Percentiles rank a stretch among this genome's conserved stretches.
phyloP scores from a whole-genome alignment of 1,139 yeast species.

The Pichia terricola region DNA sequence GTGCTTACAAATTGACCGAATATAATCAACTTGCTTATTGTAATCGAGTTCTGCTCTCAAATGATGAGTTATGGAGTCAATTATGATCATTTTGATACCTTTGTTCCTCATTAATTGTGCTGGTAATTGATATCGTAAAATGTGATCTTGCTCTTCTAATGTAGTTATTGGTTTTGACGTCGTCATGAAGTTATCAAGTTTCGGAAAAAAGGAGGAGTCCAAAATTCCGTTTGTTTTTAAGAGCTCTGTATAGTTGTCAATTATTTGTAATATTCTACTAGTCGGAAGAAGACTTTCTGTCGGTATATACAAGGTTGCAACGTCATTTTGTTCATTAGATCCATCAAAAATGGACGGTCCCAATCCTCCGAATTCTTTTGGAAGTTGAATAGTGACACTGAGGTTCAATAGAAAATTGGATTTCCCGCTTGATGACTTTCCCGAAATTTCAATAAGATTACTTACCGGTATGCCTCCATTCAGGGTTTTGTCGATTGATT shows the following conservation, averaged over 20 bases:
- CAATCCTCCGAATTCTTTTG: conserved; percentile 37
- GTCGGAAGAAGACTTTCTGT: conserved; percentile 74
- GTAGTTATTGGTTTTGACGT: conserved; percentile 49
- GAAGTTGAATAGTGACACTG: conserved; percentile 46
- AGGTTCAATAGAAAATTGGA: conserved; percentile 67
- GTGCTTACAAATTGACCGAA: conserved; percentile 37
- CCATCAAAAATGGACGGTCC: conserved; percentile 23
- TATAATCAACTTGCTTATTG: conserved; percentile 33
- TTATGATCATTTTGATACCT: conserved; percentile 44
- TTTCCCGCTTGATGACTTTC: conserved; percentile 80
- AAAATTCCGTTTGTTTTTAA: conserved; percentile 24
- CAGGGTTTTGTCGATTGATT: conserved; percentile 42
- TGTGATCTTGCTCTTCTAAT: conserved; percentile 66
- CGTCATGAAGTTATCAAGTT: conserved; percentile 45
- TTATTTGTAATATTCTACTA: conserved; percentile 36
- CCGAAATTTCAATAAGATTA: conserved; percentile 68
- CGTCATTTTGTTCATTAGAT: neutral
- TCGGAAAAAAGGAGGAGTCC: conserved; percentile 21
- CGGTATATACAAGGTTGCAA: conserved; percentile 53
- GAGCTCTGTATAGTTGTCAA: conserved; percentile 25
- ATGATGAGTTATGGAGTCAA: conserved; percentile 87
- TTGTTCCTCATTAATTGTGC: conserved; percentile 34
- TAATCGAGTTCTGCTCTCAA: conserved; percentile 53
- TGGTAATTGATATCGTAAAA: conserved; percentile 65
- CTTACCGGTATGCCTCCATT: conserved; percentile 57